Conservation (phyloP, 257 asterid species). For the Avicennia marina region DNA sequence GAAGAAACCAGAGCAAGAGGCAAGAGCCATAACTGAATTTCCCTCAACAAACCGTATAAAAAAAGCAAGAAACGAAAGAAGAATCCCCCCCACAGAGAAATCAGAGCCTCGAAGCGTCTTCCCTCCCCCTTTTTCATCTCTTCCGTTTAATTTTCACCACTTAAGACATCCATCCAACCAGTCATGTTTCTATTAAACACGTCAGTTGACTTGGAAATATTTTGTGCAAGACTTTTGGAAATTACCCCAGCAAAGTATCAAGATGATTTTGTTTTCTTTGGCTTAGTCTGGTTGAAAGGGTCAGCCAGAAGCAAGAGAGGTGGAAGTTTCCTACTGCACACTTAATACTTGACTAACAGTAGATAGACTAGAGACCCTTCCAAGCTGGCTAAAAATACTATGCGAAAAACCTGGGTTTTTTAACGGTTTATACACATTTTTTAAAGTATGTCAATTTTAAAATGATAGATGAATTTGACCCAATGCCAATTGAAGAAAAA, state of each 20-base stretch:
- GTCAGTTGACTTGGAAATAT: slow-evolving; percentile 22
- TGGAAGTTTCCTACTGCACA: slow-evolving; percentile 19
- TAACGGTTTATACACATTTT: too few species aligned
- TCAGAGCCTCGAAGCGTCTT: not conserved
- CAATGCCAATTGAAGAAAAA: too few species aligned
- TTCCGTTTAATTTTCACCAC: not conserved
- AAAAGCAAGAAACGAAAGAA: not conserved
- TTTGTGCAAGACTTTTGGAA: slow-evolving; percentile 18
- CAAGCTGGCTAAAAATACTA: not conserved
- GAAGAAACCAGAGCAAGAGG: not conserved
- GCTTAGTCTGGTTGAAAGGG: slow-evolving; percentile 20
- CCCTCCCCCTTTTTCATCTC: not conserved
- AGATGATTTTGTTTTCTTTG: not conserved
- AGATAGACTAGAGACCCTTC: slow-evolving; percentile 2
- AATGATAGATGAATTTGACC: too few species aligned
- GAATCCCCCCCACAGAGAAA: not conserved
- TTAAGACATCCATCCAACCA: not conserved
- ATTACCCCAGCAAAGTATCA: not conserved
- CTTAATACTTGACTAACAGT: slow-evolving; percentile 15
- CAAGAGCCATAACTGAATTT: slow-evolving; percentile 9
- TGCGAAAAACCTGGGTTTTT: too few species aligned
- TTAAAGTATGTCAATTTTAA: too few species aligned
- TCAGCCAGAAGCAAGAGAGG: slow-evolving; percentile 12
- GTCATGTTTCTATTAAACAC: slow-evolving; percentile 20
- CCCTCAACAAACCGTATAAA: slow-evolving; percentile 2